Percentiles rank a stretch among this genome's conserved stretches.
Evolutionary conservation across 495 filamentous ascomycete genomes (phyloP).

Genomic region (Podospora bellae-mahoneyi): DNA sequence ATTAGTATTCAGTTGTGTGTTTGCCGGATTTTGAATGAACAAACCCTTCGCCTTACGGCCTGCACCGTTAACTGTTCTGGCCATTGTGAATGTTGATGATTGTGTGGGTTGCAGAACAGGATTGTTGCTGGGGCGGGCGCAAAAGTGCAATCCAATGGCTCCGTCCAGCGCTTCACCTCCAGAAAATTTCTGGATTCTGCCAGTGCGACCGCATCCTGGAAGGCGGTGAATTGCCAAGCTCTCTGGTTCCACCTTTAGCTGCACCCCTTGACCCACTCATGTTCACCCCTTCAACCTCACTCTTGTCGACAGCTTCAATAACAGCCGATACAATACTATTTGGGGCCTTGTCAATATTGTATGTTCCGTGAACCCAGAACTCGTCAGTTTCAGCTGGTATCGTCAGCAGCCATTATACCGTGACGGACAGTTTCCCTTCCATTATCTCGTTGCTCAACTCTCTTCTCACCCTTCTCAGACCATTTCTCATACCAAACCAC

Average conservation of each 20-base stretch:
- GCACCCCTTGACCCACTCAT: neutral
- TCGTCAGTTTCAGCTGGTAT: too few species aligned
- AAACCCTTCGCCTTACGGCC: neutral
- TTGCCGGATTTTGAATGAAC: neutral
- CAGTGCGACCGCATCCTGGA: conserved; percentile 20
- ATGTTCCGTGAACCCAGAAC: too few species aligned
- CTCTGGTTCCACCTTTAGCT: neutral
- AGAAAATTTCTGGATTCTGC: conserved; percentile 31
- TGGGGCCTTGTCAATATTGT: too few species aligned
- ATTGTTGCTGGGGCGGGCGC: neutral
- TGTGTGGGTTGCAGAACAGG: neutral
- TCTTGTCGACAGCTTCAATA: too few species aligned
- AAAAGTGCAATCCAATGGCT: neutral
- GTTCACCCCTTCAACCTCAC: neutral
- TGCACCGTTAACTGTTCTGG: neutral
- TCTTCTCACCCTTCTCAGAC: too few species aligned
- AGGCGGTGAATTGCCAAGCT: conserved; percentile 18
- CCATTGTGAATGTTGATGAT: neutral
- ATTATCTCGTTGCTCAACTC: too few species aligned
- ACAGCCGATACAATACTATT: too few species aligned
- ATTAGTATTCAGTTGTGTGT: neutral
- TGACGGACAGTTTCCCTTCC: too few species aligned
- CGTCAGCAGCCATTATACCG: too few species aligned
- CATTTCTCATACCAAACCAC: too few species aligned
- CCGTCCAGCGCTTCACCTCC: conserved; percentile 2